These are phyloP conservation scores for Clavulina sp. DNA, from an alignment of 768 basidiomycete genomes.

Conservation along the genomic window DNA sequence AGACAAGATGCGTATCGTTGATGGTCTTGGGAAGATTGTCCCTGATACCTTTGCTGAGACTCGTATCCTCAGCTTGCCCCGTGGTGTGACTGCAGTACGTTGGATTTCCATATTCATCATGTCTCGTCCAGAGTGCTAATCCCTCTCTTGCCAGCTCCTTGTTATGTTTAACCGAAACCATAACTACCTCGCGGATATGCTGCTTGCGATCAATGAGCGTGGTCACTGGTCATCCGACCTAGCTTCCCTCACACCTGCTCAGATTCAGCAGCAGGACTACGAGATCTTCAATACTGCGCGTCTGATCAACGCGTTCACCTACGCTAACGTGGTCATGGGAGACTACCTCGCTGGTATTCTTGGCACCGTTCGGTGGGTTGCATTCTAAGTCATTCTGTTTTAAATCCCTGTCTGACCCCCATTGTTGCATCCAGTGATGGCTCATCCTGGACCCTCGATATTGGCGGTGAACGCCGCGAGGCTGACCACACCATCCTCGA, in stretches of 20 bases:
- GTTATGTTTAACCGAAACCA: slow-evolving; percentile 58
- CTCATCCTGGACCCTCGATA: slow-evolving; percentile 43
- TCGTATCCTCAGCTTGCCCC: slow-evolving; percentile 54
- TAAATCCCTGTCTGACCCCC: too few relatives aligned
- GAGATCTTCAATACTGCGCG: slow-evolving; percentile 49
- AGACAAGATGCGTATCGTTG: slow-evolving; percentile 31
- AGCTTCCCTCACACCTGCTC: slow-evolving; percentile 15
- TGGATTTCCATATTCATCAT: slow-evolving; percentile 22
- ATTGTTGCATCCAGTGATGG: slow-evolving; percentile 35
- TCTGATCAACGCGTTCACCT: slow-evolving; percentile 39
- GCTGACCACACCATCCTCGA: slow-evolving; percentile 34
- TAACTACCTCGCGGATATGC: slow-evolving; percentile 51
- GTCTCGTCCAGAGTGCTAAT: background rate
- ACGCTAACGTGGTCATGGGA: slow-evolving; percentile 27
- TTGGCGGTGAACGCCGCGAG: slow-evolving; percentile 20
- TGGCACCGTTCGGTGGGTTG: slow-evolving; percentile 31
- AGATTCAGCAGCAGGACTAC: slow-evolving; percentile 35
- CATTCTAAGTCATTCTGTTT: background rate
- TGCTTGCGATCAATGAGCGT: slow-evolving; percentile 54
- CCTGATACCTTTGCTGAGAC: slow-evolving; percentile 54
- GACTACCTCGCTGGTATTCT: slow-evolving; percentile 67
- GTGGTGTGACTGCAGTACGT: slow-evolving; percentile 34
- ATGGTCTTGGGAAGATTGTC: slow-evolving; percentile 50
- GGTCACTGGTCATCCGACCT: slow-evolving; percentile 24
- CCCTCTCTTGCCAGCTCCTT: slow-evolving; percentile 23